Base-by-base conservation (phyloP, 345 rosid species). In the Sonneratia caseolaris region DNA sequence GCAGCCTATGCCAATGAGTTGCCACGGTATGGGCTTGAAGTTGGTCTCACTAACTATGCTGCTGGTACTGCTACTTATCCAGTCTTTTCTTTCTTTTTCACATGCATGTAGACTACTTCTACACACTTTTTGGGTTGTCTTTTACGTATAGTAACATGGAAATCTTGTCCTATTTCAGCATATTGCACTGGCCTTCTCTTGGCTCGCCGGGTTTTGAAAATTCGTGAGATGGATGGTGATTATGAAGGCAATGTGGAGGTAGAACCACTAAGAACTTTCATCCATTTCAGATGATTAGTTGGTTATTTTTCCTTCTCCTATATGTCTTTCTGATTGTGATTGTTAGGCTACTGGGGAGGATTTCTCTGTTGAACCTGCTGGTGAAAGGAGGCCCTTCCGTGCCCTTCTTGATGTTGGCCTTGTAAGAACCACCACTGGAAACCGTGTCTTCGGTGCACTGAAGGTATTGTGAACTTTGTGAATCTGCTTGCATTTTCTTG, bases 401-500 rank as follows among this genome's bases (percentile, higher is more conserved):
- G 91, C 92, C 79, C 91, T 89, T 56, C 96, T 89, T 76, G 96
- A 89, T 82, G 96, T 89, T 72, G 96, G 96, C 12, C 83, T 89
- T 37, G 37, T 86, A 77, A 86, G 79, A 72, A 89, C 96, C 11
- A 87, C 96, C 38, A 87, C 96, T 48, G 96, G 96, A 14, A 89
- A 87, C 65, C 86, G 90, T 74, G 88, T 89, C 51, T 89, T 89
- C 70, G 89, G 92, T 72, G 89, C 92, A 8, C 80, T 89, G 10
- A 89, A 87, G 95, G 95, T 89, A 78, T 40, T 42, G 3, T 66
- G 24, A 72, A 32, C 15, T 61, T 45, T 70, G 10, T 56, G 59
- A 47, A 42, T n/a, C 47, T 37, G 19, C 13, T 0, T 22, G 6
- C 7, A 7, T 74, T 24, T 37, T 19, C 21, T 1, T 22, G 37